Percentiles rank a stretch among this genome's conserved stretches.
Conservation (phyloP, 371 early-diverging fungal genomes). For the Syncephalis plumigaleata region DNA sequence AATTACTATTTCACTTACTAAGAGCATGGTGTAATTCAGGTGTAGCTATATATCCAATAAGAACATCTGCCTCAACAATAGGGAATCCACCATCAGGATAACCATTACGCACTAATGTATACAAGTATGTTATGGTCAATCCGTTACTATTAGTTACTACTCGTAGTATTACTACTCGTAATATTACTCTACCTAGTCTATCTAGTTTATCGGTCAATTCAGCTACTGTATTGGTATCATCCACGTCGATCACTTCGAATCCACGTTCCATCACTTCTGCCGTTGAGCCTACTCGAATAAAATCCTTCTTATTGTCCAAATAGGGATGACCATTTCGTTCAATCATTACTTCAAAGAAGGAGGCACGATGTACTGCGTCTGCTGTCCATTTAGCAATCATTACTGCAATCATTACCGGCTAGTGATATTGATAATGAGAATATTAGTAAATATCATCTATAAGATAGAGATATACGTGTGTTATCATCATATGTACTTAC, state of each 20-base stretch:
- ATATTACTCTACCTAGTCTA: conserved; percentile 7
- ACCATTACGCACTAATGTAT: conserved; percentile 17
- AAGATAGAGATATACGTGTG: no score
- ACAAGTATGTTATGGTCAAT: conserved; percentile 5
- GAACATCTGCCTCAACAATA: conserved; percentile 40
- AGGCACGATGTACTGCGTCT: conserved; percentile 39
- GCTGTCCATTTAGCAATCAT: conserved; percentile 54
- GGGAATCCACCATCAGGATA: conserved; percentile 70
- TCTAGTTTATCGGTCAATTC: conserved; percentile 31
- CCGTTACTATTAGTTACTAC: neutral
- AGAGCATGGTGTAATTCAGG: conserved; percentile 68
- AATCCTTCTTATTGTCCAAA: conserved; percentile 40
- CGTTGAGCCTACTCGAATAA: conserved; percentile 24
- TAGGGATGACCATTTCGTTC: conserved; percentile 45
- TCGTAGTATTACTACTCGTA: no score
- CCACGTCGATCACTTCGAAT: conserved; percentile 35
- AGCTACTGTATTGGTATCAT: conserved; percentile 34
- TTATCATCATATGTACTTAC: conserved; percentile 12
- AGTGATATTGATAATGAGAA: no score
- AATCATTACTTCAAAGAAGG: conserved; percentile 50
- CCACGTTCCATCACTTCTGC: conserved; percentile 26
- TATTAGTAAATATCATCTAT: no score
- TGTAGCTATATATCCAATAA: conserved; percentile 75
- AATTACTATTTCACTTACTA: no score
- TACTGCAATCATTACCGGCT: conserved; percentile 53